Percentiles rank a stretch among this genome's conserved stretches.
Conservation (phyloP, 2,329 filamentous ascomycete species). For the Penicillium nordicum region DNA sequence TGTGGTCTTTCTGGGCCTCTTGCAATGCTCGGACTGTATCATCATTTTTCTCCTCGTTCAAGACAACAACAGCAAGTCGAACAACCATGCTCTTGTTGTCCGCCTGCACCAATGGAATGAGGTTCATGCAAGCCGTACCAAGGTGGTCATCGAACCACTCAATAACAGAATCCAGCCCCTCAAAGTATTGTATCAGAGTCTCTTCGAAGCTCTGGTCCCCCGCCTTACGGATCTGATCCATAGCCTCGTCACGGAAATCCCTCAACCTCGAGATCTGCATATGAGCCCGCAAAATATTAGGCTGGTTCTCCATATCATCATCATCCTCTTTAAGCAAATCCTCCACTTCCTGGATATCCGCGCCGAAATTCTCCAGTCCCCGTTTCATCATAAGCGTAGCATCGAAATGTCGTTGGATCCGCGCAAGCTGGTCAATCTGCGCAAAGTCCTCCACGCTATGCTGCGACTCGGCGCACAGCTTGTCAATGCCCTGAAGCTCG, state of each 20-base stretch:
- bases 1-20: constrained; percentile 92
- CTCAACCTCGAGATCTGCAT: constrained; percentile 87
- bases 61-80: constrained; percentile 83
- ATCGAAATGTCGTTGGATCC: constrained; percentile 82
- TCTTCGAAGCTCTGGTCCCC: constrained; percentile 70
- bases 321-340: constrained; percentile 78
- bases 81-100: constrained; percentile 90
- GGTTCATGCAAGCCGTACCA: constrained; percentile 79
- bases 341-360: constrained; percentile 72
- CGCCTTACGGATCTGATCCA: constrained; percentile 86
- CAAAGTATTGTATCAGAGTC: constrained; percentile 87
- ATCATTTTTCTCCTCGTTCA: constrained; percentile 95
- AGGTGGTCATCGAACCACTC: constrained; percentile 96
- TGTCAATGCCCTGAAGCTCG: constrained; percentile 98
- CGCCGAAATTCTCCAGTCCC: constrained; percentile 83
- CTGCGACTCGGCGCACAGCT: constrained; percentile 93
- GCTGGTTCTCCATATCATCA: constrained; percentile 80
- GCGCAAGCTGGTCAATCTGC: constrained; percentile 61
- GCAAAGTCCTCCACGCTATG: constrained; percentile 98
- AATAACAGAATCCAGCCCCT: constrained; percentile 78
- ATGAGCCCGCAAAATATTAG: constrained; percentile 83
- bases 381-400: constrained; percentile 90
- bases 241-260: constrained; percentile 92
- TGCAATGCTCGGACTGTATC: constrained; percentile 85
- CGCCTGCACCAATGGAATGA: constrained; percentile 80